phyloP scores from a whole-genome alignment of 2,329 filamentous ascomycete species.

The Albophoma yamanashiensis region DNA sequence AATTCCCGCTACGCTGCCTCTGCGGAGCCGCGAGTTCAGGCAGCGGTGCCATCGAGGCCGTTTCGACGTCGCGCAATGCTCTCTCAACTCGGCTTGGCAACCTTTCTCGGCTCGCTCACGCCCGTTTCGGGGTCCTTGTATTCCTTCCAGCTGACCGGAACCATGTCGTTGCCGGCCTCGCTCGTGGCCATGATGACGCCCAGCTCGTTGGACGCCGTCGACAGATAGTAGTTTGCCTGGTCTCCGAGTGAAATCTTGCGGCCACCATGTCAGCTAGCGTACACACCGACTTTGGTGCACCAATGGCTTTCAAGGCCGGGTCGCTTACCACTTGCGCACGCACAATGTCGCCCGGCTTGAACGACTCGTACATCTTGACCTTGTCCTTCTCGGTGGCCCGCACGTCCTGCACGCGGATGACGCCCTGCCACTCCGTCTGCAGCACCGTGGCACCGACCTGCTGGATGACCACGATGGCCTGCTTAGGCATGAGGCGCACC shows the following conservation, averaged over 20 bases:
- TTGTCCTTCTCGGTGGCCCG: conserved; percentile 93
- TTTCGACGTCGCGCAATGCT: neutral
- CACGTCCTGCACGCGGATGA: conserved; percentile 84
- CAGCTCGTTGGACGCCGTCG: conserved; percentile 80
- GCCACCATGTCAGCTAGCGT: neutral
- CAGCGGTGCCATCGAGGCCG: neutral
- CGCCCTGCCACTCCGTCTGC: conserved; percentile 72
- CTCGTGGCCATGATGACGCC: conserved; percentile 91
- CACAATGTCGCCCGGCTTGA: conserved; percentile 87
- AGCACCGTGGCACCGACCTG: conserved; percentile 65
- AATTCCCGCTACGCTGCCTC: neutral
- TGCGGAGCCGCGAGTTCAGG: neutral
- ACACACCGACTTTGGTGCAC: neutral
- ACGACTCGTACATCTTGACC: conserved; percentile 82
- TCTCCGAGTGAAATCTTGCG: conserved; percentile 75
- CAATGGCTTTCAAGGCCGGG: neutral
- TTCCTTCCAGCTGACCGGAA: conserved; percentile 90
- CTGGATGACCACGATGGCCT: conserved; percentile 78
- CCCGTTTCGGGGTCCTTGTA: conserved; percentile 78
- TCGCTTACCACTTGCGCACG: conserved; percentile 61
- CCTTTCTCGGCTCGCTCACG: conserved; percentile 70
- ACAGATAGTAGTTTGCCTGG: conserved; percentile 91
- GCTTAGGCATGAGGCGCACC: conserved; percentile 72
- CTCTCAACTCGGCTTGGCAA: conserved; percentile 77
- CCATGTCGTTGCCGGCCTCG: conserved; percentile 82